Conservation (phyloP, 176 grass and related monocot species). For the Carex cristatella region DNA sequence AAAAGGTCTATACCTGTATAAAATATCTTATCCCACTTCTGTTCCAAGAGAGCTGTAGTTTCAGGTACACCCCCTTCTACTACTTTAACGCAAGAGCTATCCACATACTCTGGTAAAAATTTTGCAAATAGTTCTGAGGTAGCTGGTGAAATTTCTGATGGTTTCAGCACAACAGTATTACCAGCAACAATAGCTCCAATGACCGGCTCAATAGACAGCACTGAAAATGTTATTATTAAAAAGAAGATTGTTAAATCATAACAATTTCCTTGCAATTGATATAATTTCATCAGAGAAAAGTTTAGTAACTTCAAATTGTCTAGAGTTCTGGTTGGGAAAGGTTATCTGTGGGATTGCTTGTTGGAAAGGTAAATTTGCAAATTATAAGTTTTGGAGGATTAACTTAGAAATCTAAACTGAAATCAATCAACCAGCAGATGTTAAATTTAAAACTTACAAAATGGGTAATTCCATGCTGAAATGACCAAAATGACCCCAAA, state of each 20-base stretch:
- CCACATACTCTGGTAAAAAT: conserved; percentile 79
- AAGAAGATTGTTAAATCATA: neutral
- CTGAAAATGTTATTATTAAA: conserved; percentile 32
- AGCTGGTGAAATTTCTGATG: conserved; percentile 77
- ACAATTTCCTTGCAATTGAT: neutral
- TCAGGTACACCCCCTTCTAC: conserved; percentile 64
- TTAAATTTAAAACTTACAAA: conserved; percentile 52
- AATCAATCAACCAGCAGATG: neutral
- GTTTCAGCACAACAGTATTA: conserved; percentile 76
- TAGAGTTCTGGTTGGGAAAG: neutral
- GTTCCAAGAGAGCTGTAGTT: conserved; percentile 62
- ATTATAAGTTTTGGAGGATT: neutral
- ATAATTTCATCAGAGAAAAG: neutral
- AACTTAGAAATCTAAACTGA: neutral
- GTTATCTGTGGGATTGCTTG: neutral
- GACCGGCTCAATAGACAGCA: conserved; percentile 72
- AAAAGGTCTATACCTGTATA: conserved; percentile 67
- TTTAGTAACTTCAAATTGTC: neutral
- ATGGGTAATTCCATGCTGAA: conserved; percentile 95
- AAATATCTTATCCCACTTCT: conserved; percentile 96
- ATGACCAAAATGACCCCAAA: conserved; percentile 78
- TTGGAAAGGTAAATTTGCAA: neutral
- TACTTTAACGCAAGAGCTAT: conserved; percentile 82
- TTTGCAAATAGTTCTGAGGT: conserved; percentile 65
- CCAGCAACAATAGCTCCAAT: conserved; percentile 92